Conservation (phyloP, 2,329 filamentous ascomycete genomes). For the Hypoxylon sp. region DNA sequence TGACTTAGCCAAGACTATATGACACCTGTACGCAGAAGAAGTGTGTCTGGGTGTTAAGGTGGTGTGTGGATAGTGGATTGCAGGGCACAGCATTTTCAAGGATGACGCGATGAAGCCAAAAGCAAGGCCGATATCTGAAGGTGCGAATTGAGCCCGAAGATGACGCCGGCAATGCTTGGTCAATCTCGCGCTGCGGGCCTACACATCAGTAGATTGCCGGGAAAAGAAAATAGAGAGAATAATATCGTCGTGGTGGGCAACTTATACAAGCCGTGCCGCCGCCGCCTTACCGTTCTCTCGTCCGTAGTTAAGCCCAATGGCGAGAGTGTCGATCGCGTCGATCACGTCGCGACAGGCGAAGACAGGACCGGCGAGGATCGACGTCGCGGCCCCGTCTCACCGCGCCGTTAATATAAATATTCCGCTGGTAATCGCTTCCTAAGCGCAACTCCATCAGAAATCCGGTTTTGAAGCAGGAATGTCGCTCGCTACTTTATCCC, state of each 20-base stretch:
- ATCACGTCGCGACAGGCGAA: slow-evolving; percentile 24
- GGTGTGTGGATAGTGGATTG: slow-evolving; percentile 26
- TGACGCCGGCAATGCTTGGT: neutral
- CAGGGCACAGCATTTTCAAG: neutral
- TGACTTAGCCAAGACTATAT: slow-evolving; percentile 27
- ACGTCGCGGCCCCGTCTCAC: slow-evolving; percentile 32
- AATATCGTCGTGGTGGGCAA: slow-evolving; percentile 27
- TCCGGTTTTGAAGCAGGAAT: slow-evolving; percentile 29
- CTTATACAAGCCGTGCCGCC: slow-evolving; percentile 26
- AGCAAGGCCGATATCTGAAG: slow-evolving; percentile 8
- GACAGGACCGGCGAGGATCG: slow-evolving; percentile 32
- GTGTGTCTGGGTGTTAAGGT: slow-evolving; percentile 13
- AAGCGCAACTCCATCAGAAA: slow-evolving; percentile 29
- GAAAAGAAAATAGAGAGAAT: slow-evolving; percentile 1
- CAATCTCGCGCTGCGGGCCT: slow-evolving; percentile 13
- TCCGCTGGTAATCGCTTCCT: slow-evolving; percentile 20
- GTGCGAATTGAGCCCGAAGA: slow-evolving; percentile 6
- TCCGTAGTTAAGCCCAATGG: slow-evolving; percentile 14
- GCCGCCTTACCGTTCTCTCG: slow-evolving; percentile 13
- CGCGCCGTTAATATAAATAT: slow-evolving; percentile 35
- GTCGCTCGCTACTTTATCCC: slow-evolving; percentile 24
- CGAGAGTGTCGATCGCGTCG: slow-evolving; percentile 29
- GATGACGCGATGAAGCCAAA: slow-evolving; percentile 9
- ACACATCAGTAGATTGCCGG: slow-evolving; percentile 20
- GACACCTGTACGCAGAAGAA: slow-evolving; percentile 18